Percentiles rank a stretch among this genome's conserved stretches.
Evolutionary conservation across 176 grass and related monocot species (phyloP).

Genomic region (Zizania latifolia): DNA sequence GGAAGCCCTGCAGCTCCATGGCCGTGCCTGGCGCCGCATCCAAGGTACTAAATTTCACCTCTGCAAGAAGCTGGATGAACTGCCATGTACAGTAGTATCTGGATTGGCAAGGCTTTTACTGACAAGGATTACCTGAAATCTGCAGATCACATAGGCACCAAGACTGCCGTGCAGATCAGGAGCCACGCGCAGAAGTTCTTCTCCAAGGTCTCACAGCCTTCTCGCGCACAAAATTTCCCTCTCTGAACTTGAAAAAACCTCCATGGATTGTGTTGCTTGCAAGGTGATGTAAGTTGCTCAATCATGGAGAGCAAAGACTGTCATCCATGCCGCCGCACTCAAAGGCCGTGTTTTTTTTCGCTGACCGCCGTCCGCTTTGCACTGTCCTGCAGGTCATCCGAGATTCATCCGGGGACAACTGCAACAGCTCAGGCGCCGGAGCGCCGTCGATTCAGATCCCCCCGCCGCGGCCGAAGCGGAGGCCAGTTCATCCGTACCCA

Average conservation of each 20-base stretch:
- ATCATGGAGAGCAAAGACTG: constrained; percentile 39
- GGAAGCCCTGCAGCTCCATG: constrained; percentile 67
- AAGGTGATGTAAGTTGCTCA: constrained; percentile 51
- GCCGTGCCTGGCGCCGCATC: constrained; percentile 82
- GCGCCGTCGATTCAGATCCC: constrained; percentile 58
- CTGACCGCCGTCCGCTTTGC: constrained; percentile 3
- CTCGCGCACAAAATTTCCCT: constrained; percentile 15
- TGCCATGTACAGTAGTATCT: neutral
- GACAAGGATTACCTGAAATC: too few species aligned
- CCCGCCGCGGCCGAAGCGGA: constrained; percentile 90
- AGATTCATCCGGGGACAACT: constrained; percentile 41
- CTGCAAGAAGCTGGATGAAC: neutral
- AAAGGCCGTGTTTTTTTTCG: constrained; percentile 17
- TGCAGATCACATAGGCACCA: constrained; percentile 84
- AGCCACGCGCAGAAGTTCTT: constrained; percentile 99
- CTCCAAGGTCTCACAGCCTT: constrained; percentile 68
- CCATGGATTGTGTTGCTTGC: constrained; percentile 64
- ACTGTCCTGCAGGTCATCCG: constrained; percentile 40
- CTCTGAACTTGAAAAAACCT: constrained; percentile 32
- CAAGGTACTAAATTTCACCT: constrained; percentile 39
- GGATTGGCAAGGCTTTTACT: neutral
- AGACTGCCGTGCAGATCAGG: constrained; percentile 91
- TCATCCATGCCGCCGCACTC: constrained; percentile 3
- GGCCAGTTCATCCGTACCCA: constrained; percentile 67
- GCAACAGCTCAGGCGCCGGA: constrained; percentile 16